Base-by-base conservation (phyloP, 179 eudicot genomes). In the Amaranthus tricolor region DNA sequence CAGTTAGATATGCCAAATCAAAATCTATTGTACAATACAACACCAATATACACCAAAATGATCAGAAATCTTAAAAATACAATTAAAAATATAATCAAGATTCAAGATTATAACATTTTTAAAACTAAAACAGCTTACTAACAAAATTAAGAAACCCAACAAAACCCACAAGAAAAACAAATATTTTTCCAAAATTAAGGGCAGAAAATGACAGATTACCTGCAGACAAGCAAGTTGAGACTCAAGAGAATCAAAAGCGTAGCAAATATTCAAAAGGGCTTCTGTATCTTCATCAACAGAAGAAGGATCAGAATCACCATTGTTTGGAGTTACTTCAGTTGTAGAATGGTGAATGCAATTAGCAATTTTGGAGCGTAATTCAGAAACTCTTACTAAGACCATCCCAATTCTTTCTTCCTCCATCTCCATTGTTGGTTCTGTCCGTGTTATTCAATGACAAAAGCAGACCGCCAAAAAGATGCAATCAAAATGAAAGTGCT, bases 191-290 rank as follows among this genome's bases (percentile, higher is more conserved):
- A 51, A 40, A 21, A 20, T 9, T 10, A 17, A 49, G 47, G 66
- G 10, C 8, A 53, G 40, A 44, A 20, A 17, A 21, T 19, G 61
- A 10, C 17, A 16, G 52, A 51, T 58, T 62, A 90, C 98, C 91
- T 91, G 96, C 63, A 93, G 80, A 66, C 93, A 86, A 78, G 88
- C 62, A 44, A 93, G 90, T 62, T 88, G 98, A 54, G 86, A 86
- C 72, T 93, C 93, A 47, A 91, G 93, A 50, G 93, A 84, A 73
- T 91, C 89, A 15, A 93, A 89, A 43, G 97, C 89, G 61, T 91
- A 90, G 65, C 89, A 86, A 80, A 93, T 89, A 85, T 74, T 76
- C 72, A 89, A 71, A 83, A 93, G 97, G 63, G 81, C 82, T 63
- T 93, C 93, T 5, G 74, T 77, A 10, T 78, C 93, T 59, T 83